phyloP scores from a whole-genome alignment of 2,329 filamentous ascomycete species.

The Aureobasidium mangrovei region DNA sequence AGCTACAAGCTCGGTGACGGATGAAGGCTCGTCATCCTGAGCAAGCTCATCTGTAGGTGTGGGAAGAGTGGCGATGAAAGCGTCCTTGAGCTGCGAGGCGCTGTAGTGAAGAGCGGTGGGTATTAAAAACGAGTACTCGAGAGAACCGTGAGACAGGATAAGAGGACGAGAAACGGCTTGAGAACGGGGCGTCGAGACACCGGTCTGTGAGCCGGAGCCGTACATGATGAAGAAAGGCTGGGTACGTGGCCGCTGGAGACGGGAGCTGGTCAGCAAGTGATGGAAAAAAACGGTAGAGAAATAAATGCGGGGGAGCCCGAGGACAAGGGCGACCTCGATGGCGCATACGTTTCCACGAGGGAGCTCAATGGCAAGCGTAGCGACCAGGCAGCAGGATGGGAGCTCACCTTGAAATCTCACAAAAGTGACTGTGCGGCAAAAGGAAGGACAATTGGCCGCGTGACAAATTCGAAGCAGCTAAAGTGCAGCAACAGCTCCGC shows the following conservation, averaged over 20 bases:
- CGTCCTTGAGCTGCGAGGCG: slow-evolving; percentile 86
- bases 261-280: slow-evolving; percentile 9
- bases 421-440: slow-evolving; percentile 5
- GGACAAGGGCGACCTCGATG: slow-evolving; percentile 8
- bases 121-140: slow-evolving; percentile 93
- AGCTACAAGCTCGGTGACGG: slow-evolving; percentile 81
- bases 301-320: slow-evolving; percentile 6
- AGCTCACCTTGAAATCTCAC: slow-evolving; percentile 10
- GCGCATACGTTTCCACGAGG: not conserved
- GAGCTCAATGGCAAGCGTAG: not conserved
- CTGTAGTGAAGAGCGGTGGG: slow-evolving; percentile 94
- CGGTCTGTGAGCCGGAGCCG: slow-evolving; percentile 74
- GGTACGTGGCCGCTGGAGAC: slow-evolving; percentile 7
- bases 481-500: slow-evolving; percentile 13
- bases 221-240: slow-evolving; percentile 56
- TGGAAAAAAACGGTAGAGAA: slow-evolving; percentile 12
- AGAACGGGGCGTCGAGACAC: slow-evolving; percentile 91
- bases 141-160: slow-evolving; percentile 81
- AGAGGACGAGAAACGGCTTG: slow-evolving; percentile 87
- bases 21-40: slow-evolving; percentile 98
- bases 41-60: slow-evolving; percentile 92
- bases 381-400: not conserved
- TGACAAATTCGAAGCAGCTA: slow-evolving; percentile 14
- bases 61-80: slow-evolving; percentile 77
- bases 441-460: slow-evolving; percentile 13